A percentile compares a stretch with the other conserved stretches of the same genome.
phyloP scores from a whole-genome alignment of 805 yeast genomes.

The Hanseniaspora meyeri region DNA sequence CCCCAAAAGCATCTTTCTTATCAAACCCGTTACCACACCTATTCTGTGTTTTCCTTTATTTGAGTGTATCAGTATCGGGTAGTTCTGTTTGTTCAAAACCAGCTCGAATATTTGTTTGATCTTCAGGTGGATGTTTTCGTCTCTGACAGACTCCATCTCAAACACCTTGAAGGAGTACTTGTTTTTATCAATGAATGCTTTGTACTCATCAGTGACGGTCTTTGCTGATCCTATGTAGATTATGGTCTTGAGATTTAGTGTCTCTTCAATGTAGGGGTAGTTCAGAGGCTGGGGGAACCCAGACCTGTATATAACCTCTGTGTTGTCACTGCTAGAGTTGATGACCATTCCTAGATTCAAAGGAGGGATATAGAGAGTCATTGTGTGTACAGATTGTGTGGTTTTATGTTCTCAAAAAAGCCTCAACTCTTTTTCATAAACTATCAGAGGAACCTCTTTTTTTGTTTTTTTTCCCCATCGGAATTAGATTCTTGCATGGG shows the following conservation, averaged over 20 bases:
- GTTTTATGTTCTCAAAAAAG: too few species aligned
- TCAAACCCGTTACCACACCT: constrained; percentile 84
- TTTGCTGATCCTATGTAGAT: constrained; percentile 70
- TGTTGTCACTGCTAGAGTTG: constrained; percentile 32
- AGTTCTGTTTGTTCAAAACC: constrained; percentile 52
- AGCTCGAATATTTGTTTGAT: constrained; percentile 46
- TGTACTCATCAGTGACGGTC: constrained; percentile 40
- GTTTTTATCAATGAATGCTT: constrained; percentile 49
- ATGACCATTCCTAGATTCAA: constrained; percentile 72
- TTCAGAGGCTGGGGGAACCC: constrained; percentile 90
- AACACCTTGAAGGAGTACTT: constrained; percentile 47
- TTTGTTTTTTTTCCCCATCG: too few species aligned
- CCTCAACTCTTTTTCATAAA: too few species aligned
- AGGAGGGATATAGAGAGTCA: constrained; percentile 59
- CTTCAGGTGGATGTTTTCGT: constrained; percentile 51
- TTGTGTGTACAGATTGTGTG: background rate
- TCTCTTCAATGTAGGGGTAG: constrained; percentile 57
- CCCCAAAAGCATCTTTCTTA: constrained; percentile 75
- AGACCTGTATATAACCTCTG: constrained; percentile 68
- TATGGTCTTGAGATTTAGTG: constrained; percentile 61
- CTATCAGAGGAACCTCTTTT: too few species aligned
- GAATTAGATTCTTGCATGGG: too few species aligned
- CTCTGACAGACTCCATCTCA: constrained; percentile 60
- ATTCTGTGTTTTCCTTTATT: constrained; percentile 96
- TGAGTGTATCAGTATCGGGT: constrained; percentile 81